Evolutionary conservation across 176 grass and related monocot species (phyloP), one percentile per base, ranked within the genome.

Genomic region (Calamus simplicifolius): DNA sequence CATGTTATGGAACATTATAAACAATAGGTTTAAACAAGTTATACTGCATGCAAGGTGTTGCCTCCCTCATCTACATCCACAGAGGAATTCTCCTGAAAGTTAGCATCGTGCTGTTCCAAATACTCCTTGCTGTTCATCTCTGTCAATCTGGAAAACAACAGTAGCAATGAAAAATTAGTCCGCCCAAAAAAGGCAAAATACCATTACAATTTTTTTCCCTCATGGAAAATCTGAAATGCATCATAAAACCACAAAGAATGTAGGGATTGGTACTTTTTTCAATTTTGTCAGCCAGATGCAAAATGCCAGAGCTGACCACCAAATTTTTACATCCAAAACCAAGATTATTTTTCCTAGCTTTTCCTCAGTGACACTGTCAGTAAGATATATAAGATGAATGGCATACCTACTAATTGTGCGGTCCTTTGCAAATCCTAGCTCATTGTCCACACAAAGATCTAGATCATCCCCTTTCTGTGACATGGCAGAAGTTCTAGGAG

Each of bases 381-480:
- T 43, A 2, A 13, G 8, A 43, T 43, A 43, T 43, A 43, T 13
- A 43, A 43, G 8, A 43, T 43, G 35, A 2, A 13, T 43, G 29
- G 2, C 1, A 48, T 83, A 95, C 90, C 90, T 95, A 51, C 90
- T 95, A 73, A 95, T 90, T 0, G 90, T 90, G 27, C 86, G 93
- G 18, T 97, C 84, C 55, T 97, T 97, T 8, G 93, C 81, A 18
- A 97, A 97, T n/a, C 93, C 93, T 6, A 97, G 81, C 49, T 97
- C 87, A 1, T 97, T 97, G 43, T 91, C 93, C 18, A 91, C 83
- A 48, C 93, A 91, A 4, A 97, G 66, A 50, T 97, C 93, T n/a
- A 72, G 62, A n/a, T 97, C 87, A 23, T 97, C 84, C 1, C 59
- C 76, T 77, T 71, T 89, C 13, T 52, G 64, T 0, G 73, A 79